Evolutionary conservation across 768 basidiomycete genomes (phyloP).

Genomic region (Suillus hirtellus): DNA sequence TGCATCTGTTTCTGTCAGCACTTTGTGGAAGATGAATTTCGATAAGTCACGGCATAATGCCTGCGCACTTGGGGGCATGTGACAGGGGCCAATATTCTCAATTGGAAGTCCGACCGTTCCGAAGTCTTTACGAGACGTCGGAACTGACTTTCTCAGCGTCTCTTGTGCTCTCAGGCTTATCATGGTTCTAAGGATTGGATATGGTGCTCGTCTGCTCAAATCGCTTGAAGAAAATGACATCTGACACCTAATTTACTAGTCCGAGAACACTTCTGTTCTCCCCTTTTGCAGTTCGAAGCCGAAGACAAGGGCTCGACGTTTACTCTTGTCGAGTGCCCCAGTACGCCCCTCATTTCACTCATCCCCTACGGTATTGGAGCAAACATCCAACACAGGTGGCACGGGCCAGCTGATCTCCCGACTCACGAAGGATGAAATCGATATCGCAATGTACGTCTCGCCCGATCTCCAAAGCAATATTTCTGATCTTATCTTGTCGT

Average conservation of each 20-base stretch:
- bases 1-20: background rate
- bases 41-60: no score
- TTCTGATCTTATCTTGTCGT: conserved; percentile 10
- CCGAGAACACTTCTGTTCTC: conserved; percentile 89
- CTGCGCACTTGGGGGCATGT: background rate
- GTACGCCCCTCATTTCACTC: conserved; percentile 38
- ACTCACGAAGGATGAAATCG: conserved; percentile 74
- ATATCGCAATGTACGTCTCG: conserved; percentile 67
- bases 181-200: conserved; percentile 35
- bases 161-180: background rate
- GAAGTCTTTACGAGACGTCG: background rate
- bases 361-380: conserved; percentile 14
- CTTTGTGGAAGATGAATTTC: no score
- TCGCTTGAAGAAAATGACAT: background rate
- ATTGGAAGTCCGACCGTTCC: background rate
- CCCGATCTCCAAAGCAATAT: conserved; percentile 5
- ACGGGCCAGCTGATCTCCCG: conserved; percentile 83
- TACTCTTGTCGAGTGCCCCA: conserved; percentile 86
- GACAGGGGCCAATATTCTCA: background rate
- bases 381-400: conserved; percentile 52
- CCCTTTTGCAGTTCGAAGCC: conserved; percentile 82
- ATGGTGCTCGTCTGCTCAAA: conserved; percentile 20
- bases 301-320: conserved; percentile 72
- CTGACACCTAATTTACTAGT: conserved; percentile 40
- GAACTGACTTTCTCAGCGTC: background rate